Conservation (phyloP, 2,329 filamentous ascomycete genomes). For the Xylariaceae sp. region DNA sequence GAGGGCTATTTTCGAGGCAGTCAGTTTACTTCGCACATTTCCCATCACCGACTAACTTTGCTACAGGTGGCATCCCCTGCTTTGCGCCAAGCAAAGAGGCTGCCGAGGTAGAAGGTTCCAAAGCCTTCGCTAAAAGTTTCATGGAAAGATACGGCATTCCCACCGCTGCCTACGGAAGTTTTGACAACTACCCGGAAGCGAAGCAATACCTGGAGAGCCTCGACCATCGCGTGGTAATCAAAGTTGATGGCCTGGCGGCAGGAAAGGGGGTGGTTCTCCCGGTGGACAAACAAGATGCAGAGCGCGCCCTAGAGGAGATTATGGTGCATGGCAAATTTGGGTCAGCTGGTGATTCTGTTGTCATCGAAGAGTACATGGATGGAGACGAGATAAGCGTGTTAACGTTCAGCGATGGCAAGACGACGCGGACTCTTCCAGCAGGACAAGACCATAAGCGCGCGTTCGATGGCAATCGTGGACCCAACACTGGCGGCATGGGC, state of each 20-base stretch:
- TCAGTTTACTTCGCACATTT: no score
- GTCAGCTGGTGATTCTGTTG: constrained; percentile 81
- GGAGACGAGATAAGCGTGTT: constrained; percentile 91
- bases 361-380: constrained; percentile 88
- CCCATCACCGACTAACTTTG: no score
- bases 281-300: constrained; percentile 73
- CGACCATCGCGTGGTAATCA: constrained; percentile 78
- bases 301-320: constrained; percentile 75
- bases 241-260: constrained; percentile 84
- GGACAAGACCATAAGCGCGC: constrained; percentile 97
- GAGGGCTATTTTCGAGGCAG: constrained; percentile 71
- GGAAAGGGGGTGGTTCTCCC: constrained; percentile 96
- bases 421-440: constrained; percentile 75
- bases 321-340: constrained; percentile 89
- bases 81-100: constrained; percentile 84
- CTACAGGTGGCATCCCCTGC: constrained; percentile 69
- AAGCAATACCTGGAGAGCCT: constrained; percentile 67
- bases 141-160: constrained; percentile 89
- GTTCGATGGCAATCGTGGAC: constrained; percentile 80
- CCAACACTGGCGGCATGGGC: constrained; percentile 97
- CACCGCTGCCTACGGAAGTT: constrained; percentile 90
- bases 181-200: constrained; percentile 69
- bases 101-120: constrained; percentile 89
- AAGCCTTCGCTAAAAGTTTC: constrained; percentile 96
- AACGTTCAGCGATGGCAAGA: constrained; percentile 84